A percentile compares a stretch with the other conserved stretches of the same genome.
Conservation (phyloP, 2,329 filamentous ascomycete species). For the Fusarium torulosum region DNA sequence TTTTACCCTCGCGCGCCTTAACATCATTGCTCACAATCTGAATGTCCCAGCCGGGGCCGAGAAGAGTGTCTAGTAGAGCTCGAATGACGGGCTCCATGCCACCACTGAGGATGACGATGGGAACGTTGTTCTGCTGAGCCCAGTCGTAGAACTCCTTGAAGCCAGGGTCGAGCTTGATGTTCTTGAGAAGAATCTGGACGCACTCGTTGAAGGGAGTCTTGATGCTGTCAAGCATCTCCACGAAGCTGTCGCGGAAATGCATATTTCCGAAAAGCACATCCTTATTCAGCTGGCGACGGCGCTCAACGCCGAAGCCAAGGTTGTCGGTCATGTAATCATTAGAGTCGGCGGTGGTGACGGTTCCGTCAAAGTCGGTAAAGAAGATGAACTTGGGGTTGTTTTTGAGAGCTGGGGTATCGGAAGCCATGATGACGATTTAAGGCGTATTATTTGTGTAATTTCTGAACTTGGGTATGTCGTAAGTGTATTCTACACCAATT, state of each 20-base stretch:
- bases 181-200: slow-evolving; percentile 79
- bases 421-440: slow-evolving; percentile 55
- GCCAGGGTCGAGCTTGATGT: slow-evolving; percentile 88
- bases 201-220: slow-evolving; percentile 84
- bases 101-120: slow-evolving; percentile 90
- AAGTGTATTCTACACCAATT: not conserved
- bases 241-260: slow-evolving; percentile 87
- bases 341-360: slow-evolving; percentile 80
- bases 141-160: slow-evolving; percentile 92
- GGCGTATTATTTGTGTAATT: not conserved
- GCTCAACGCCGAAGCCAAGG: slow-evolving; percentile 82
- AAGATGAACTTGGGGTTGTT: slow-evolving; percentile 91
- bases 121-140: slow-evolving; percentile 84
- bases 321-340: slow-evolving; percentile 87
- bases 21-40: slow-evolving; percentile 94
- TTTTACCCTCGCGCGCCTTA: slow-evolving; percentile 71
- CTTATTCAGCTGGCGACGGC: slow-evolving; percentile 78
- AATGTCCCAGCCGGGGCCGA: slow-evolving; percentile 84
- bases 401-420: slow-evolving; percentile 68
- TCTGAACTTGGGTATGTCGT: not conserved
- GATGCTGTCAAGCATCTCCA: slow-evolving; percentile 92
- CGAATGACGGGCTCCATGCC: slow-evolving; percentile 95
- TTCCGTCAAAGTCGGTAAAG: slow-evolving; percentile 99
- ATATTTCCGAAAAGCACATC: slow-evolving; percentile 79
- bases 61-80: slow-evolving; percentile 81